These are phyloP conservation scores for Coemansia sp. DNA, from an alignment of 192 early-diverging fungal species.

Conservation along the genomic window DNA sequence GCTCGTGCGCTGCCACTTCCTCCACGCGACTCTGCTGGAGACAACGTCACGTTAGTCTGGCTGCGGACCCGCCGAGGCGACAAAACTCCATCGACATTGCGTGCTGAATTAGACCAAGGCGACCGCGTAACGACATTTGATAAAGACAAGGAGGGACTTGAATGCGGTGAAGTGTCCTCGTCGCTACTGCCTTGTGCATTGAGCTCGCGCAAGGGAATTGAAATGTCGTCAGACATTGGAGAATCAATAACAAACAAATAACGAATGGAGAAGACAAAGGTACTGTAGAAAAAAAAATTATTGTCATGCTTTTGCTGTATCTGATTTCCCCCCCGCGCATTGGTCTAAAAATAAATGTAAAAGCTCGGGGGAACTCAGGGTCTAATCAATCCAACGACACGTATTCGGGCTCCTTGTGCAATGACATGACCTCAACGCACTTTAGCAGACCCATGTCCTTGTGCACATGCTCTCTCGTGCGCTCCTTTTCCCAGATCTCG, in stretches of 20 bases:
- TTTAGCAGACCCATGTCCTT: conserved; percentile 39
- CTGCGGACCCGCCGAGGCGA: conserved; percentile 13
- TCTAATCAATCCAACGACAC: not conserved
- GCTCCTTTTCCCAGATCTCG: conserved; percentile 33
- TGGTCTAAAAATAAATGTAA: not conserved
- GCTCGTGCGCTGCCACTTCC: not conserved
- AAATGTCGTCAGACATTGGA: conserved; percentile 9
- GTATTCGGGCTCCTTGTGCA: conserved; percentile 17
- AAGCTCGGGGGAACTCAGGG: too few relatives aligned
- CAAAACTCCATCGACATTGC: not conserved
- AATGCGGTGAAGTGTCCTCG: not conserved
- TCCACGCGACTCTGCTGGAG: not conserved
- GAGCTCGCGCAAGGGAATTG: conserved; percentile 23
- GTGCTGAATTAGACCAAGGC: not conserved
- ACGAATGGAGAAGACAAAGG: not conserved
- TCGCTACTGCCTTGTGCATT: not conserved
- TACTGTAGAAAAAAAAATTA: not conserved
- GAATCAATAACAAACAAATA: not conserved
- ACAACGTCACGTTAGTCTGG: not conserved
- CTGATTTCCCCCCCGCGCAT: too few relatives aligned
- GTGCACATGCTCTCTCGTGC: conserved; percentile 6
- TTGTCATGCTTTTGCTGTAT: not conserved
- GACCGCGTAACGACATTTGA: not conserved
- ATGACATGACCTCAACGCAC: conserved; percentile 21
- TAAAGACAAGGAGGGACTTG: not conserved